These are phyloP conservation scores for Mucor irregularis DNA, from an alignment of 371 early-diverging fungal species.

Conservation along the genomic window DNA sequence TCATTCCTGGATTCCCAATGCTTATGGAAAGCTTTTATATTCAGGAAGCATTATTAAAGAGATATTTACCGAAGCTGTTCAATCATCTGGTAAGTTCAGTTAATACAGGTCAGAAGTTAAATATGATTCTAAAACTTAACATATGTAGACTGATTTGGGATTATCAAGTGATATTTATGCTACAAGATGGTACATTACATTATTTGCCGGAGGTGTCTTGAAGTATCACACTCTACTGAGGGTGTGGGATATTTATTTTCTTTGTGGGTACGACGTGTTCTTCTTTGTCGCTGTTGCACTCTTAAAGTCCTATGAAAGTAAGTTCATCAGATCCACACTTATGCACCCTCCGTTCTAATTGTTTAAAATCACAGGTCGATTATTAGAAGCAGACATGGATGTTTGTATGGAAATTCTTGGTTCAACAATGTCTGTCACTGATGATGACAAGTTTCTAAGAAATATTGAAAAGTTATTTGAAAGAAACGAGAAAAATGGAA, in stretches of 20 bases:
- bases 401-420: slow-evolving; percentile 53
- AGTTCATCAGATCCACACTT: background rate
- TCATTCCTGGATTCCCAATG: slow-evolving; percentile 63
- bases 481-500: slow-evolving; percentile 5
- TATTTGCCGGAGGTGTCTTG: slow-evolving; percentile 62
- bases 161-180: slow-evolving; percentile 57
- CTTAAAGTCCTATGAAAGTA: slow-evolving; percentile 59
- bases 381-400: slow-evolving; percentile 51
- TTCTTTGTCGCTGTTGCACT: slow-evolving; percentile 60
- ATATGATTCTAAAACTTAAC: background rate
- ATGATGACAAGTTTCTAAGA: slow-evolving; percentile 53
- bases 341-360: background rate
- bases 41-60: slow-evolving; percentile 55
- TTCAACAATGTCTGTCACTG: slow-evolving; percentile 52
- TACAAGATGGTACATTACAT: slow-evolving; percentile 67
- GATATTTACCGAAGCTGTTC: slow-evolving; percentile 52
- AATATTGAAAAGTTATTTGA: slow-evolving; percentile 44
- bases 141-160: slow-evolving; percentile 41
- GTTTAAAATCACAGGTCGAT: slow-evolving; percentile 21
- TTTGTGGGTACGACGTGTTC: slow-evolving; percentile 61
- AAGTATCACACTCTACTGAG: slow-evolving; percentile 57
- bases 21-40: slow-evolving; percentile 65
- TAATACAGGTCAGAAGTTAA: background rate
- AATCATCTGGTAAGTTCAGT: slow-evolving; percentile 53
- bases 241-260: slow-evolving; percentile 63